These are phyloP conservation scores for Aureobasidium lini DNA, from an alignment of 2,329 filamentous ascomycete genomes.

Conservation along the genomic window DNA sequence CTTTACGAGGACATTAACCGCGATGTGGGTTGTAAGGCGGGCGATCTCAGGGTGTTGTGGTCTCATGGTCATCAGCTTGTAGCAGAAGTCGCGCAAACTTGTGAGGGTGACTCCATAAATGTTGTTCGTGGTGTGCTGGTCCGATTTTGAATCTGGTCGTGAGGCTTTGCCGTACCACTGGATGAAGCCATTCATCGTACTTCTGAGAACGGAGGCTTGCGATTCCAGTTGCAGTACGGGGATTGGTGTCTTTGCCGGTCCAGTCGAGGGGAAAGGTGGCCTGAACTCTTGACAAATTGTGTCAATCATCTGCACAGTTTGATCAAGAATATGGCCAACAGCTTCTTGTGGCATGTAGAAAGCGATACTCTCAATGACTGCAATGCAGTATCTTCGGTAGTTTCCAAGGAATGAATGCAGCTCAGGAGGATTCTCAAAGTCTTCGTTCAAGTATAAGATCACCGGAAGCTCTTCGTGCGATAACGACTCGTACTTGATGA, in stretches of 20 bases:
- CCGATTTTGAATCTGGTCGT: constrained; percentile 3
- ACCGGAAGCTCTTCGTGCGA: constrained; percentile 77
- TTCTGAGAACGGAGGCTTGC: constrained; percentile 36
- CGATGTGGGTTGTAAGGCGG: constrained; percentile 11
- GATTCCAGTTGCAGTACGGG: constrained; percentile 76
- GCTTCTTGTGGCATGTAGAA: constrained; percentile 76
- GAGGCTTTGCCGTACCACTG: constrained; percentile 13
- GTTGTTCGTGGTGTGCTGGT: constrained; percentile 3
- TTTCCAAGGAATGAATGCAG: constrained; percentile 93
- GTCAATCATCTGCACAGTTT: constrained; percentile 65
- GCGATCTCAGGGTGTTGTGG: constrained; percentile 59
- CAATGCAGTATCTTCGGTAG: constrained; percentile 82
- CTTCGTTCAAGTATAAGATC: constrained; percentile 76
- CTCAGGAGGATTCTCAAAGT: constrained; percentile 91
- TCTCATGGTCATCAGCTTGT: constrained; percentile 12
- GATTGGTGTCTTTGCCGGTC: constrained; percentile 58
- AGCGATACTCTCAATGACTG: constrained; percentile 81
- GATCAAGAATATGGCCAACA: constrained; percentile 75
- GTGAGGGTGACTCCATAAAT: constrained; percentile 4
- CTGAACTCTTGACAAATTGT: constrained; percentile 30
- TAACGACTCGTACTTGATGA: constrained; percentile 81
- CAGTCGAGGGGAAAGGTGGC: constrained; percentile 20
- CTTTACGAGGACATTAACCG: constrained; percentile 11
- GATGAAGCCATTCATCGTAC: constrained; percentile 14
- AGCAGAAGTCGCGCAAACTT: constrained; percentile 11